Conservation (phyloP, 164 flowering plant species). For the Macadamia tetraphylla region DNA sequence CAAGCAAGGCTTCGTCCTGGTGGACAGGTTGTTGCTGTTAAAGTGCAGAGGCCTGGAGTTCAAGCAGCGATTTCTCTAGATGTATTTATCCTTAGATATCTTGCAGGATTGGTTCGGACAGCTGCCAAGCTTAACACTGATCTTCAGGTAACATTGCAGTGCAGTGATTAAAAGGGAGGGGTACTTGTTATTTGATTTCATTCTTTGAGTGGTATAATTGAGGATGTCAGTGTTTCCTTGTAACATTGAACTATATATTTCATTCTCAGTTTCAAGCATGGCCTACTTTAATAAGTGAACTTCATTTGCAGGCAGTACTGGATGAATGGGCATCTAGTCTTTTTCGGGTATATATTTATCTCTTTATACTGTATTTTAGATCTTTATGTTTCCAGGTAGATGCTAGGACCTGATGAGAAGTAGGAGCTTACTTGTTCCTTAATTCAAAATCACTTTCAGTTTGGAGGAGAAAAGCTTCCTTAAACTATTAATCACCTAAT, state of each 20-base stretch:
- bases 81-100: constrained; percentile 67
- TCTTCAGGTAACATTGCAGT: constrained; percentile 59
- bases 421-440: not conserved
- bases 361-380: constrained; percentile 6
- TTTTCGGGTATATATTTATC: constrained; percentile 63
- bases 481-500: not conserved
- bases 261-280: too few relatives aligned
- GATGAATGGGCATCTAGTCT: constrained; percentile 99
- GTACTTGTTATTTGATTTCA: not conserved
- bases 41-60: constrained; percentile 98
- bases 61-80: constrained; percentile 90
- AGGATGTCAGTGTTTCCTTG: not conserved
- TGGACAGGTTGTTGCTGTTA: constrained; percentile 86
- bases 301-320: constrained; percentile 71
- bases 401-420: not conserved
- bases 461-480: not conserved
- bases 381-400: constrained; percentile 2
- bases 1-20: constrained; percentile 70
- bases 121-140: constrained; percentile 81
- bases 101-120: constrained; percentile 59
- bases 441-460: not conserved
- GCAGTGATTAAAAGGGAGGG: not conserved
- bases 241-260: too few relatives aligned
- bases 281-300: not conserved
- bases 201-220: not conserved